These are phyloP conservation scores for Chlorella ohadii DNA, from an alignment of 139 green algal species.

Conservation along the genomic window DNA sequence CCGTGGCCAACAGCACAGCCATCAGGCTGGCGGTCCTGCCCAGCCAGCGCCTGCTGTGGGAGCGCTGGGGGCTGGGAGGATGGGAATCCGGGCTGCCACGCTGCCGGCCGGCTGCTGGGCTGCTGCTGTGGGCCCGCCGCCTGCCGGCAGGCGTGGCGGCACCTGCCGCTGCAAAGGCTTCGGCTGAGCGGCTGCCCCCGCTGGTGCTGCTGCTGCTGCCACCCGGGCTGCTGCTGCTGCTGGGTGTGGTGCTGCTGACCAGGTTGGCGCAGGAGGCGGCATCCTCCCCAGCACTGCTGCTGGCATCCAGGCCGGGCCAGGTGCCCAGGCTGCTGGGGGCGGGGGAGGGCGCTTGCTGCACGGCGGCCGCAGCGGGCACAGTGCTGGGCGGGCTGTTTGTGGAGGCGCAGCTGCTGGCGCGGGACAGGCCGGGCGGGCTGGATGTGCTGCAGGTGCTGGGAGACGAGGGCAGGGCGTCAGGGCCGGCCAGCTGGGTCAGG, in stretches of 20 bases:
- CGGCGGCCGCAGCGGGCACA: neutral
- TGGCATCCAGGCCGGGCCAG: neutral
- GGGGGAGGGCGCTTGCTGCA: neutral
- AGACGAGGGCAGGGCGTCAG: no score
- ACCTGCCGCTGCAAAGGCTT: no score
- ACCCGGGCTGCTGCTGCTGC: neutral
- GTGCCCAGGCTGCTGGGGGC: neutral
- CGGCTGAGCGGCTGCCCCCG: neutral
- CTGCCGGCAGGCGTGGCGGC: neutral
- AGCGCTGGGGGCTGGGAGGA: neutral
- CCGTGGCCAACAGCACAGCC: no score
- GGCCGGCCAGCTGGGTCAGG: no score
- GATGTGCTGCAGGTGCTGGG: no score
- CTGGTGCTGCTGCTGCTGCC: neutral
- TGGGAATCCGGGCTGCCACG: neutral
- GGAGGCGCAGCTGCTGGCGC: neutral
- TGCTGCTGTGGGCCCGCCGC: neutral
- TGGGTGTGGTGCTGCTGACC: neutral
- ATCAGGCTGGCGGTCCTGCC: no score
- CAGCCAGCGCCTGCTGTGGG: no score
- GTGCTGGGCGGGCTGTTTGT: neutral
- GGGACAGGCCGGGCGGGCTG: neutral
- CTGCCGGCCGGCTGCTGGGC: neutral
- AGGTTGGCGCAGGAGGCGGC: no score
- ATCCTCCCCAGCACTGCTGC: neutral